phyloP scores from a whole-genome alignment of 371 early-diverging fungal genomes.

The Mortierella sp. region DNA sequence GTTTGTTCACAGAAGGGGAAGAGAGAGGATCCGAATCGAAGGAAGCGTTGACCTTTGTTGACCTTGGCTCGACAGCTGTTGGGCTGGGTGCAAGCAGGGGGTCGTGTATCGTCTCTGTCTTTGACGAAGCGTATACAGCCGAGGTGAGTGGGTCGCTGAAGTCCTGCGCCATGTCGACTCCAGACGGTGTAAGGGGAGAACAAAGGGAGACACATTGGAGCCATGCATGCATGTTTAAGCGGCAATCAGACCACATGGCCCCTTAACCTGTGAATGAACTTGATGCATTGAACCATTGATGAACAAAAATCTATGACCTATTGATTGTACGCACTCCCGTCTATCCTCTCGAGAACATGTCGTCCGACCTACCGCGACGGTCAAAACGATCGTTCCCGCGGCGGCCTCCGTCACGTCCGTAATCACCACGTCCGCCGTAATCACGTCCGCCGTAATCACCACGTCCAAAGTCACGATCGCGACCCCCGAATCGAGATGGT shows the following conservation, averaged over 20 bases:
- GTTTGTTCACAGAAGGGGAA: slow-evolving; percentile 2
- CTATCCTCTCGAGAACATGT: slow-evolving; percentile 39
- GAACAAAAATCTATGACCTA: background rate
- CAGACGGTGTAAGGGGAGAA: background rate
- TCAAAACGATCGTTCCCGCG: slow-evolving; percentile 14
- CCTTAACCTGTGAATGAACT: too few species aligned
- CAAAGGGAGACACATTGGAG: background rate
- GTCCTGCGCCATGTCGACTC: slow-evolving; percentile 33
- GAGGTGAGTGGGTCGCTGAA: slow-evolving; percentile 52
- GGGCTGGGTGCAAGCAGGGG: slow-evolving; percentile 24
- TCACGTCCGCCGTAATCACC: background rate
- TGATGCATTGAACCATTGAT: background rate
- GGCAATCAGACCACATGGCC: too few species aligned
- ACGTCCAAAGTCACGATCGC: slow-evolving; percentile 7
- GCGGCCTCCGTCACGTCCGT: slow-evolving; percentile 2
- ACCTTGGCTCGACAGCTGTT: background rate
- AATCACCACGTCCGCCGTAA: background rate
- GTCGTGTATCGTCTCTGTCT: slow-evolving; percentile 20
- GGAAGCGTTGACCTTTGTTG: background rate
- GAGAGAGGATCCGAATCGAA: slow-evolving; percentile 5
- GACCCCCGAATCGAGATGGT: slow-evolving; percentile 13
- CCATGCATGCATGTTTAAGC: too few species aligned
- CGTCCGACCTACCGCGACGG: slow-evolving; percentile 11
- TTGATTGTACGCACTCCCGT: too few species aligned
- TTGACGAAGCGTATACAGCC: slow-evolving; percentile 43